Conservation (phyloP, 164 flowering plant species). For the Platanus orientalis region DNA sequence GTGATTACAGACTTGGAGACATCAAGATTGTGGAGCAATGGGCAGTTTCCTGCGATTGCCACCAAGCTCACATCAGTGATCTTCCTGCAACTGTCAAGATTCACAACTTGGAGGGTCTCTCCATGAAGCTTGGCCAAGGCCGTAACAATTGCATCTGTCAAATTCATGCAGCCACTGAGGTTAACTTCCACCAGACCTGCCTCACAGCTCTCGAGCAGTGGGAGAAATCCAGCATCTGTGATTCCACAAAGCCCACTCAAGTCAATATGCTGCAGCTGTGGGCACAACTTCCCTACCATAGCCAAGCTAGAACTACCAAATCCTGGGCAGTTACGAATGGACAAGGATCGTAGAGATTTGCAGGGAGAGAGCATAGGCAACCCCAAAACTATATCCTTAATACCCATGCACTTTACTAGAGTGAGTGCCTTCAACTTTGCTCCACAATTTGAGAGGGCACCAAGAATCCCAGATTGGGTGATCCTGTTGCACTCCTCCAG, state of each 20-base stretch:
- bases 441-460: slow-evolving; percentile 41
- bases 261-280: slow-evolving; percentile 50
- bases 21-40: slow-evolving; percentile 57
- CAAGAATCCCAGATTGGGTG: slow-evolving; percentile 54
- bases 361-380: slow-evolving; percentile 33
- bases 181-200: slow-evolving; percentile 55
- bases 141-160: slow-evolving; percentile 53
- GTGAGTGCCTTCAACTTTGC: slow-evolving; percentile 50
- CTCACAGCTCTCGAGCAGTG: slow-evolving; percentile 40
- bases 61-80: slow-evolving; percentile 56
- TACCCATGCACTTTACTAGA: slow-evolving; percentile 57
- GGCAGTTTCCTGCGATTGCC: slow-evolving; percentile 60
- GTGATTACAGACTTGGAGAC: slow-evolving; percentile 53
- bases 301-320: slow-evolving; percentile 53
- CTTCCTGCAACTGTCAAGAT: slow-evolving; percentile 55
- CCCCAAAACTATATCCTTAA: slow-evolving; percentile 35
- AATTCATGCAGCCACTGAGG: slow-evolving; percentile 47
- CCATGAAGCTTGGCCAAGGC: slow-evolving; percentile 48
- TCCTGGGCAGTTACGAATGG: slow-evolving; percentile 61
- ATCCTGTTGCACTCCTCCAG: slow-evolving; percentile 78
- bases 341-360: slow-evolving; percentile 46
- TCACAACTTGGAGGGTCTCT: slow-evolving; percentile 51
- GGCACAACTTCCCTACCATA: slow-evolving; percentile 55
- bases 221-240: slow-evolving; percentile 59
- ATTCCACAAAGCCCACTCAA: slow-evolving; percentile 55